Base-by-base conservation (phyloP, 2,329 filamentous ascomycete genomes). In the Karstenula rhodostoma region DNA sequence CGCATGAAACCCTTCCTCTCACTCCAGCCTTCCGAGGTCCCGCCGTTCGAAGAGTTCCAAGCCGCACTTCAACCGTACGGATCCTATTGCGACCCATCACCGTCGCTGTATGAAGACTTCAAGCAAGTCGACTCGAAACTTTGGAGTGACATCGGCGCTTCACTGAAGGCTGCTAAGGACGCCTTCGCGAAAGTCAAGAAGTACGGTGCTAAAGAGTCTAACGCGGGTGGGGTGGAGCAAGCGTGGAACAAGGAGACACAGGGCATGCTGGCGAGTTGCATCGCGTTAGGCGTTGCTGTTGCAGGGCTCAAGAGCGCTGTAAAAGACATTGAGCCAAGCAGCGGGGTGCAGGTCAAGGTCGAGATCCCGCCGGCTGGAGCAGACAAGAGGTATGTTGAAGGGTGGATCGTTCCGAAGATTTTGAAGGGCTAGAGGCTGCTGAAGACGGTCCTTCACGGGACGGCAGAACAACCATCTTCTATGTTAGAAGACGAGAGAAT, bases 1-100 rank as follows among this genome's bases (percentile, higher is more conserved):
- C 90, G 94, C 60, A 95, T 96, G 92, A 91, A 90, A 70, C 92
- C 93, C 0, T 97, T 96, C 71, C 82, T 89, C 0, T 75, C 81
- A 8, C 85, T 96, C 58, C 84, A 86, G 10, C 82, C 92, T 1
- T 91, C 92, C 0, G 85, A 87, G 60, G 82, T 92, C 13, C 88
- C 91, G 0, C 79, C 85, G 0, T 90, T 86, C 63, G 85, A 87
- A 7, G 85, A 88, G 15, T 92, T 91, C 62, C 76, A 80, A 37
- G 64, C 50, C 2, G 64, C 68, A 9, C 65, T 73, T 6, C 67
- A 73, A 48, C 74, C 75, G 2, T 79, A 73, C 35, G 77, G 77
- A 0, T 23, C 66, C 0, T 76, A 69, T 29, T 48, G 58, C 0
- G 62, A 27, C 56, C 75, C 51, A 7, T 55, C 48, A 15, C 33